These are phyloP conservation scores for Alternaria novae-zelandiae DNA, from an alignment of 2,329 filamentous ascomycete species.

Conservation along the genomic window DNA sequence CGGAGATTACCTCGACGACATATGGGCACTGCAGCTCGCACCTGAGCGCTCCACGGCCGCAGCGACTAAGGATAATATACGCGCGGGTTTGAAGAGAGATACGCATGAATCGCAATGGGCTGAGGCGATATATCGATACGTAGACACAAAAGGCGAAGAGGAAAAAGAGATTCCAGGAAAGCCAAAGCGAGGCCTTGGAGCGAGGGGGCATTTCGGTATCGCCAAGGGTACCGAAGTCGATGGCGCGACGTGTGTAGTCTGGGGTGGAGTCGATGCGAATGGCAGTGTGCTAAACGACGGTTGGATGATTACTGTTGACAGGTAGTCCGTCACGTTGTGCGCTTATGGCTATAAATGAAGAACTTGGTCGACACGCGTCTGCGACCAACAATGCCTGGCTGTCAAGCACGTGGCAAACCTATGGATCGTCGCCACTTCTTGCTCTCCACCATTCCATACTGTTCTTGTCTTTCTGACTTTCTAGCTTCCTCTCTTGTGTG, in stretches of 20 bases:
- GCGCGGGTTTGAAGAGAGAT: slow-evolving; percentile 52
- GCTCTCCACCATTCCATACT: background rate
- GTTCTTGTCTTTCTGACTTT: background rate
- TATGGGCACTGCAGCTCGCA: slow-evolving; percentile 62
- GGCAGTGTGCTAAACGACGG: slow-evolving; percentile 52
- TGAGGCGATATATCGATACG: slow-evolving; percentile 56
- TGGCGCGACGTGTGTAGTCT: slow-evolving; percentile 57
- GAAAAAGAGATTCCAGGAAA: slow-evolving; percentile 50
- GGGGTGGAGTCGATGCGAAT: slow-evolving; percentile 59
- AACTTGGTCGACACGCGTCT: background rate
- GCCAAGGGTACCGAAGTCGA: slow-evolving; percentile 53
- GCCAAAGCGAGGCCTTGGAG: slow-evolving; percentile 50
- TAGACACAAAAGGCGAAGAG: slow-evolving; percentile 52
- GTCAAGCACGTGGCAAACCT: background rate
- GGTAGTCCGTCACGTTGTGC: slow-evolving; percentile 21
- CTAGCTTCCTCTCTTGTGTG: background rate
- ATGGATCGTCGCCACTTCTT: background rate
- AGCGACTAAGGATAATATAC: slow-evolving; percentile 58
- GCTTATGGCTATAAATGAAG: background rate
- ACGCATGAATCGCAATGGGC: slow-evolving; percentile 60
- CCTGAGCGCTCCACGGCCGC: slow-evolving; percentile 56
- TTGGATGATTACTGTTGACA: slow-evolving; percentile 51
- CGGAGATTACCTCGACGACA: slow-evolving; percentile 48
- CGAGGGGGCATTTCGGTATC: slow-evolving; percentile 49
- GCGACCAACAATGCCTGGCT: background rate